These are phyloP conservation scores for Solanum ossicruentum DNA, from an alignment of 257 asterid species.

Conservation along the genomic window DNA sequence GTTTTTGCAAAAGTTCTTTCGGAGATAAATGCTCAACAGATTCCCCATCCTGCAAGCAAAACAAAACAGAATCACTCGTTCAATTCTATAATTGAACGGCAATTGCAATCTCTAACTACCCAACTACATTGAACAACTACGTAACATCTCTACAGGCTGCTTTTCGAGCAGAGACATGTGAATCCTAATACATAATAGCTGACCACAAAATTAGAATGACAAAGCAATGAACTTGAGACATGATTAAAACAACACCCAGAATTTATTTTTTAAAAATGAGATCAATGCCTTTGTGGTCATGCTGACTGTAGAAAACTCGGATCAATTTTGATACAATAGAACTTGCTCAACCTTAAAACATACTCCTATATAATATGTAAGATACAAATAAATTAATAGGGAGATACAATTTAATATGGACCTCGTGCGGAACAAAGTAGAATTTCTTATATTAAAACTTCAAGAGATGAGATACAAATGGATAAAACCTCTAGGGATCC, in stretches of 20 bases:
- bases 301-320: background rate
- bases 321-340: background rate
- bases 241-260: background rate
- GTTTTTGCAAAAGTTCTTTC: slow-evolving; percentile 62
- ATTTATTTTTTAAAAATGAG: background rate
- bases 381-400: background rate
- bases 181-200: background rate
- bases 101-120: background rate
- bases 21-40: slow-evolving; percentile 50
- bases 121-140: background rate
- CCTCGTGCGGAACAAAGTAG: background rate
- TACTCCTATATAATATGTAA: background rate
- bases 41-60: slow-evolving; percentile 43
- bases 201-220: background rate
- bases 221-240: background rate
- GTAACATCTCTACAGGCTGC: background rate
- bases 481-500: background rate
- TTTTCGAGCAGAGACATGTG: background rate
- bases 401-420: background rate
- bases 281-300: background rate
- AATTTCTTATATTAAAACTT: background rate
- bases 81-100: background rate
- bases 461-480: background rate
- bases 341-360: background rate
- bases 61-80: background rate